These are phyloP conservation scores for Sanghuangporus baumii DNA, from an alignment of 1,284 basidiomycete genomes.

Conservation along the genomic window DNA sequence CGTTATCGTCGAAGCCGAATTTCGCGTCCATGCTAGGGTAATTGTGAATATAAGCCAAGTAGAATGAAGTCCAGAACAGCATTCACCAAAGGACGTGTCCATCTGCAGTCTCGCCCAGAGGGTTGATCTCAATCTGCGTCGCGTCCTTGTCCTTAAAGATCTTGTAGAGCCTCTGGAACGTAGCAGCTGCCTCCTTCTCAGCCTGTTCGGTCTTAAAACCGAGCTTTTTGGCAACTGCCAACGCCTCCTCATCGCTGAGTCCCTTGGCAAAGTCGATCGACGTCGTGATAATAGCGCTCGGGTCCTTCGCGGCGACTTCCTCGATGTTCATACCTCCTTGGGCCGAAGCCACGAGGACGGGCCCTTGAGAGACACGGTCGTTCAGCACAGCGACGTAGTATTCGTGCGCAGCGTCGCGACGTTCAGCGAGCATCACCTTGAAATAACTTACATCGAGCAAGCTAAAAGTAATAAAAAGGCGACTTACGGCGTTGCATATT, in stretches of 20 bases:
- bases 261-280: conserved; percentile 89
- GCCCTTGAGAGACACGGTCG: conserved; percentile 85
- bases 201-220: conserved; percentile 78
- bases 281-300: conserved; percentile 93
- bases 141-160: conserved; percentile 99
- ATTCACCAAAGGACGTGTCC: conserved; percentile 87
- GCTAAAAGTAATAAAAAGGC: neutral
- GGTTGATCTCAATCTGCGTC: conserved; percentile 99
- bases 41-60: conserved; percentile 5
- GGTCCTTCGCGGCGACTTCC: conserved; percentile 98
- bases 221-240: conserved; percentile 83
- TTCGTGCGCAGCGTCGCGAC: conserved; percentile 90
- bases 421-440: conserved; percentile 97
- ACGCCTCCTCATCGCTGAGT: conserved; percentile 67
- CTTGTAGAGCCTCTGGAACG: conserved; percentile 92
- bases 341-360: conserved; percentile 90
- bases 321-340: conserved; percentile 99
- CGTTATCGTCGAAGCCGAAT: conserved; percentile 99
- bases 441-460: neutral
- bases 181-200: conserved; percentile 83
- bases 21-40: conserved; percentile 94
- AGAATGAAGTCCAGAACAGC: neutral
- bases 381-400: conserved; percentile 98
- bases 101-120: conserved; percentile 91
- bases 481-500: conserved; percentile 86